phyloP scores from a whole-genome alignment of 805 yeast genomes.

The Candida endomychidarum region DNA sequence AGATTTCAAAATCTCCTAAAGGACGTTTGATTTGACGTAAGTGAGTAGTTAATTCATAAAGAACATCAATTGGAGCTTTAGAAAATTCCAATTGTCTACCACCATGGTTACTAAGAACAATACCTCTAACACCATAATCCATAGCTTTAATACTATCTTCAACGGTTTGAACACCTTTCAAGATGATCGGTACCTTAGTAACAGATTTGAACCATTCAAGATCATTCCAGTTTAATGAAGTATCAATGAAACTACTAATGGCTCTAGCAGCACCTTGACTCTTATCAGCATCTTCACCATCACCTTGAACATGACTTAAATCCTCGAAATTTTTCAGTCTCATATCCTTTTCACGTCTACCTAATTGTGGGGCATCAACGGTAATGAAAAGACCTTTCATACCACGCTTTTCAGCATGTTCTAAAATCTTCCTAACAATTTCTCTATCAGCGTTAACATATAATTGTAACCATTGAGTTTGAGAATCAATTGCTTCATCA shows the following conservation, averaged over 20 bases:
- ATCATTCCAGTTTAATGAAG: constrained; percentile 39
- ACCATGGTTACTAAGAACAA: constrained; percentile 71
- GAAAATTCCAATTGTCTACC: constrained; percentile 70
- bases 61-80: constrained; percentile 59
- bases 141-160: constrained; percentile 65
- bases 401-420: constrained; percentile 71
- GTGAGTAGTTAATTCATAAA: constrained; percentile 52
- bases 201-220: constrained; percentile 40
- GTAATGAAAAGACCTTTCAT: constrained; percentile 83
- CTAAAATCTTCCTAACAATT: constrained; percentile 59
- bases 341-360: constrained; percentile 88
- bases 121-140: constrained; percentile 59
- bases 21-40: constrained; percentile 38
- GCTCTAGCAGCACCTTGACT: constrained; percentile 85
- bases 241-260: constrained; percentile 73
- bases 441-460: constrained; percentile 78
- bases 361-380: constrained; percentile 90
- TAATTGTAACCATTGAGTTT: constrained; percentile 85
- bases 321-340: constrained; percentile 57
- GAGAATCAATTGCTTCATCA: constrained; percentile 62
- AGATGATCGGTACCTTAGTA: constrained; percentile 39
- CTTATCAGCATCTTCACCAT: constrained; percentile 50
- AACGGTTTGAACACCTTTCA: constrained; percentile 66
- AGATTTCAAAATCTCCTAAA: constrained; percentile 56
- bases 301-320: constrained; percentile 47